Evolutionary conservation across 140 eudicot genomes (phyloP), one percentile per base, ranked within the genome.

Genomic region (Oenanthe javanica): DNA sequence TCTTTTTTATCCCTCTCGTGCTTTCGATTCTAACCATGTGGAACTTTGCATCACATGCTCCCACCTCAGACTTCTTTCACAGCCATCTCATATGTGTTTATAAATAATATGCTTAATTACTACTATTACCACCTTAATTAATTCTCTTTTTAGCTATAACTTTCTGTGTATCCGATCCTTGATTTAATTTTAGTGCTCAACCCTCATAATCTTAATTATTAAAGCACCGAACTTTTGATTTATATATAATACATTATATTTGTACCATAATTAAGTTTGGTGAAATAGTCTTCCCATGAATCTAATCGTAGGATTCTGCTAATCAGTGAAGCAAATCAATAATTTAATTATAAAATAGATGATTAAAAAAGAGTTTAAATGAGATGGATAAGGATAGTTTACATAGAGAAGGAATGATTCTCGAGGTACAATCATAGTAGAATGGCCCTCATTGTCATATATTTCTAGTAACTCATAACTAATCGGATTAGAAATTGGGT

Each of bases 31-130:
- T 19, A 64, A 27, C 72, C 85, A 82, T 81, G 88, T 87, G 90
- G 57, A 81, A 79, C 88, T 84, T 84, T 85, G 84, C 77, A 84
- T 85, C 96, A 91, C 91, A 91, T 88, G 96, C 93, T 79, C 83
- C 82, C 87, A 74, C 85, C 84, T 72, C 83, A 6, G 1, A 74
- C 36, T 84, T 76, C 80, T 72, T 81, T 82, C 75, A 75, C 74
- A 16, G n/a, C 74, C 43, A 69, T 72, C 82, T 84, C 81, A 77
- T 36, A 59, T 57, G 4, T 55, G 63, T 72, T n/a, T 78, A 11
- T 38, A 42, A 42, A 42, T 42, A 42, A 42, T 42, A 42, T 42
- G 14, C 16, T 18, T 69, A 25, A 3, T 16, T 18, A 31, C 31
- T 31, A 70, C 16, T 70, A 82, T 84, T 80, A 51, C 21, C 48